phyloP scores from a whole-genome alignment of 116 monocot genomes.

The Trichopus zeylanicus region DNA sequence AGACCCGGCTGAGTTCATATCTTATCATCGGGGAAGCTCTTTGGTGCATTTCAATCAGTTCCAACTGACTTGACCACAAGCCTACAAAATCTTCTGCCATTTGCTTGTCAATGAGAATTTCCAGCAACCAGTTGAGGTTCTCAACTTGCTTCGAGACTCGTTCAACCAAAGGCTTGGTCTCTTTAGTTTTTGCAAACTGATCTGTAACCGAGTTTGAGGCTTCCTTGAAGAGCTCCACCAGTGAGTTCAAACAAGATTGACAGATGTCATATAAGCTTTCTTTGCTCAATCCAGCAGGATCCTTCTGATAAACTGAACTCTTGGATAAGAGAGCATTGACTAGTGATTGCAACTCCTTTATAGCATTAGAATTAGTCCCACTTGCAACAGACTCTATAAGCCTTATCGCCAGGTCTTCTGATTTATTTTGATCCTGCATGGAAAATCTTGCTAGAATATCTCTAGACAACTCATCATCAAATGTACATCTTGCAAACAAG shows the following conservation, averaged over 20 bases:
- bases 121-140: constrained; percentile 82
- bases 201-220: constrained; percentile 18
- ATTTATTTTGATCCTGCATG: constrained; percentile 14
- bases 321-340: constrained; percentile 75
- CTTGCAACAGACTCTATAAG: constrained; percentile 65
- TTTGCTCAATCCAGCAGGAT: constrained; percentile 60
- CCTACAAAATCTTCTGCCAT: constrained; percentile 82
- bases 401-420: constrained; percentile 33
- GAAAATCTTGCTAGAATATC: constrained; percentile 62
- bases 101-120: constrained; percentile 64
- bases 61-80: constrained; percentile 64
- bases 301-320: constrained; percentile 84
- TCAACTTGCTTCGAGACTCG: constrained; percentile 68
- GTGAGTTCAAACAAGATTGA: constrained; percentile 30
- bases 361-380: constrained; percentile 36
- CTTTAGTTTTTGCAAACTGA: not conserved
- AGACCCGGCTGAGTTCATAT: constrained; percentile 86
- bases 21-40: constrained; percentile 78
- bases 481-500: constrained; percentile 43
- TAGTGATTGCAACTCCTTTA: constrained; percentile 73
- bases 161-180: constrained; percentile 49
- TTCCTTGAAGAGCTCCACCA: constrained; percentile 40
- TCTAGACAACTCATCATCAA: constrained; percentile 35
- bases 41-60: constrained; percentile 47
- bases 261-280: constrained; percentile 59